Conservation (phyloP, 495 filamentous ascomycete species). For the Hypoxylon fragiforme region DNA sequence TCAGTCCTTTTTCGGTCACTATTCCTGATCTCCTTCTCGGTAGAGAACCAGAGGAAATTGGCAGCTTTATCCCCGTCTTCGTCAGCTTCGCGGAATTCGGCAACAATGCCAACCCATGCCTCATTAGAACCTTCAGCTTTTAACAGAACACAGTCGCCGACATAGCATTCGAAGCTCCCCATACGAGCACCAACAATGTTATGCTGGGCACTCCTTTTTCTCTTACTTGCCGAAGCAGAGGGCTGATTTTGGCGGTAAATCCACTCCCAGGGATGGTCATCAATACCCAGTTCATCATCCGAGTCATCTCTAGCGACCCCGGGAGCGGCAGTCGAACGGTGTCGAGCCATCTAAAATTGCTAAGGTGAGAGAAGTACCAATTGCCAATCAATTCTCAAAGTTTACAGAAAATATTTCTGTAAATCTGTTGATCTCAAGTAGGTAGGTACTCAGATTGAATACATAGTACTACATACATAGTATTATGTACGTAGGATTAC, state of each 20-base stretch:
- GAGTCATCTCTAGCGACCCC: constrained; percentile 81
- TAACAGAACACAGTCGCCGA: constrained; percentile 83
- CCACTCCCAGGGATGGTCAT: constrained; percentile 93
- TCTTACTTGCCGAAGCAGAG: constrained; percentile 34
- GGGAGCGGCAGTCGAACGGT: constrained; percentile 18
- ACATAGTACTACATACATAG: no score
- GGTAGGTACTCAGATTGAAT: no score
- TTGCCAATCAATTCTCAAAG: no score
- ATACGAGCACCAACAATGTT: constrained; percentile 80
- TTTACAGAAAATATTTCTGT: no score
- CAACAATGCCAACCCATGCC: constrained; percentile 88
- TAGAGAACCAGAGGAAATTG: constrained; percentile 88
- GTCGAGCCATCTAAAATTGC: constrained; percentile 26
- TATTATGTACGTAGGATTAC: no score
- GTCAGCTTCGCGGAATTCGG: constrained; percentile 71
- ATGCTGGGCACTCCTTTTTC: constrained; percentile 41
- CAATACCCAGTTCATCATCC: constrained; percentile 85
- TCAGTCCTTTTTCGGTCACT: constrained; percentile 82
- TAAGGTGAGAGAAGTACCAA: not conserved
- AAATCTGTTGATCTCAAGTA: no score
- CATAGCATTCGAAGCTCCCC: constrained; percentile 76
- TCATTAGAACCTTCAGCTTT: constrained; percentile 79
- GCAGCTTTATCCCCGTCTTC: constrained; percentile 67
- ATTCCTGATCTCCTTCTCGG: constrained; percentile 82
- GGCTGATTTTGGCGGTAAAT: constrained; percentile 58